phyloP scores from a whole-genome alignment of 192 early-diverging fungal genomes.

The Polychytrium aggregatum region DNA sequence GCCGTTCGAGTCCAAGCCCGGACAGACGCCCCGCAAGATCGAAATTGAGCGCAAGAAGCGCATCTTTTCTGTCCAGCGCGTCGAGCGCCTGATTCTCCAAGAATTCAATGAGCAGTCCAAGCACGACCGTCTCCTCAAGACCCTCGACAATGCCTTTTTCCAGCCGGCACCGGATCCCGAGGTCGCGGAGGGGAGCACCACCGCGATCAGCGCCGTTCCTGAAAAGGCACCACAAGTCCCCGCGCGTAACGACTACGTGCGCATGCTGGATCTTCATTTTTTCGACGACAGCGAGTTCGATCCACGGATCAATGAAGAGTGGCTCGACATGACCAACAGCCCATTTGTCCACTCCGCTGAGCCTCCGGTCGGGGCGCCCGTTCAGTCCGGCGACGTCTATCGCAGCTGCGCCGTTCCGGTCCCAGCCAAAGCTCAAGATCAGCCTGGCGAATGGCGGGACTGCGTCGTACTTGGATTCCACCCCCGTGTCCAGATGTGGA shows the following conservation, averaged over 20 bases:
- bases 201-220: background rate
- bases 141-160: background rate
- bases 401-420: constrained; percentile 31
- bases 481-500: constrained; percentile 20
- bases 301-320: constrained; percentile 27
- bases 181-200: constrained; percentile 4
- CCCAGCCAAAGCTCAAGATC: constrained; percentile 27
- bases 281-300: constrained; percentile 44
- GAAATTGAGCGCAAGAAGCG: constrained; percentile 44
- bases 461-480: constrained; percentile 34
- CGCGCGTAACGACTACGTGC: too few species aligned
- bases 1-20: constrained; percentile 28
- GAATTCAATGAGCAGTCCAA: constrained; percentile 6
- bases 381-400: too few species aligned
- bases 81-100: constrained; percentile 10
- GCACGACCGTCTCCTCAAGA: background rate
- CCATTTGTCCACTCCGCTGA: too few species aligned
- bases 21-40: constrained; percentile 41
- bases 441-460: constrained; percentile 25
- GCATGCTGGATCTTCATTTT: constrained; percentile 22
- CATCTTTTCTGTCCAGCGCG: constrained; percentile 27
- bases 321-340: constrained; percentile 30
- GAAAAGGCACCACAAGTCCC: background rate
- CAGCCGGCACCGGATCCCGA: too few species aligned
- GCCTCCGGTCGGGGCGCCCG: too few species aligned